Evolutionary conservation across 1,139 yeast genomes (phyloP), one percentile per base, ranked within the genome.

Genomic region (Nematodospora anomalae): DNA sequence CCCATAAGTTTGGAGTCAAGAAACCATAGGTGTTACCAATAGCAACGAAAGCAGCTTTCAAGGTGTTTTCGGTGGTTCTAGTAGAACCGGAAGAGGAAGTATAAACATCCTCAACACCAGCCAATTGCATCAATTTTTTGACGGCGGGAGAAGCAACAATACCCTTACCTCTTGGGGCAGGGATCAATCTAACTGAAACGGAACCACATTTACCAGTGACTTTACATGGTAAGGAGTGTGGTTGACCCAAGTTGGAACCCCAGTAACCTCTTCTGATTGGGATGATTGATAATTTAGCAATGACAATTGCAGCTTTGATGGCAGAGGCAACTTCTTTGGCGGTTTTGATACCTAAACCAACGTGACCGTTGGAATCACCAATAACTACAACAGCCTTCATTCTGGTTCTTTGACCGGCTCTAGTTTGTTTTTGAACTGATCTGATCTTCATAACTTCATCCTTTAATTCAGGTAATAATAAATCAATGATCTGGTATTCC

Each of bases 91-190:
- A 80, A 62, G 98, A 90, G 61, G 95, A 81, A 61, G 98, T 94
- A 88, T 90, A 92, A 62, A 94, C 96, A 77, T 92, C 99, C 78
- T 90, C 95, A 72, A 92, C 86, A 87, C 99, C 99, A 67, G 97
- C 98, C 71, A 92, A 86, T 80, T 90, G 96, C 79, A 94, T 79
- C 76, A 92, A 83, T 79, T 89, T 89, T 86, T 89, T 92, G 72
- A 92, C 97, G 59, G 96, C 96, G 72, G 98, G 98, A 59, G 98
- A 94, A 67, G 99, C 99, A 61, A 92, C 97, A 68, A 92, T 88
- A 84, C 97, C 97, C 72, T 96, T 89, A 90, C 99, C 99, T 83
- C 99, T 94, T 83, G 99, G 98, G 58, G 99, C 99, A 74, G 99
- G 99, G 67, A 92, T 90, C 71, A 92, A 85, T 86, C 97, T 90